A percentile compares a stretch with the other conserved stretches of the same genome.
Evolutionary conservation across 257 asterid species (phyloP).

Genomic region (Salvia splendens): DNA sequence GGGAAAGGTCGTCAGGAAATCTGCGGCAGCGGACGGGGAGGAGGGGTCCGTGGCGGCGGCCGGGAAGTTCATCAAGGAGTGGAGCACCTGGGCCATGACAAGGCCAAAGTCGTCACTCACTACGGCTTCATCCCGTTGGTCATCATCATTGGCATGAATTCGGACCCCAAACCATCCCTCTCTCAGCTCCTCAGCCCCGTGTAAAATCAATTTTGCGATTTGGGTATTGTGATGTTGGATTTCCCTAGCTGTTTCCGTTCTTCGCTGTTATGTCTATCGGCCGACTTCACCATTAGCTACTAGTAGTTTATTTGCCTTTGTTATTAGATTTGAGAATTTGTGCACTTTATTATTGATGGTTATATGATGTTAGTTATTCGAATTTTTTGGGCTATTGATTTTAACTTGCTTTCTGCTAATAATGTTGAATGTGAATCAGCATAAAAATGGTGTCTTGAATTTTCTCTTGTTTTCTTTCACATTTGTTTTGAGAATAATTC

Average conservation of each 20-base stretch:
- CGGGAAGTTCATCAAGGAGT: conserved; percentile 71
- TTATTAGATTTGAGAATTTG: background rate
- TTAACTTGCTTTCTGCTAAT: background rate
- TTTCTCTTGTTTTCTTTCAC: too few species aligned
- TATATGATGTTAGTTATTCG: conserved; percentile 10
- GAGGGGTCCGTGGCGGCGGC: conserved; percentile 47
- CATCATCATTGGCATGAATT: conserved; percentile 82
- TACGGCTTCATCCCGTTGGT: conserved; percentile 84
- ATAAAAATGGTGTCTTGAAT: background rate
- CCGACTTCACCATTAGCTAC: conserved; percentile 33
- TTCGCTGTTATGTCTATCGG: conserved; percentile 30
- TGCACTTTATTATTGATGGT: conserved; percentile 12
- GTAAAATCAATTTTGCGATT: background rate
- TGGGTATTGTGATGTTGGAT: conserved; percentile 23
- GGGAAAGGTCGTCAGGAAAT: conserved; percentile 57
- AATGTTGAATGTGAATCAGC: background rate
- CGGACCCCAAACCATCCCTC: conserved; percentile 74
- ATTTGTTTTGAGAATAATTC: too few species aligned
- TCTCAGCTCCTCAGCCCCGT: too few species aligned
- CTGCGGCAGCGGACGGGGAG: conserved; percentile 58
- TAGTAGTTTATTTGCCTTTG: background rate
- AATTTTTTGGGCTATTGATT: background rate
- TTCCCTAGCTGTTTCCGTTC: background rate
- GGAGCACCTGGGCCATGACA: conserved; percentile 86
- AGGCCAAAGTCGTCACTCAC: conserved; percentile 82